Percentiles rank a stretch among this genome's conserved stretches.
These are phyloP conservation scores for Malbranchea zuffiana DNA, from an alignment of 2,329 filamentous ascomycete genomes.

Conservation along the genomic window DNA sequence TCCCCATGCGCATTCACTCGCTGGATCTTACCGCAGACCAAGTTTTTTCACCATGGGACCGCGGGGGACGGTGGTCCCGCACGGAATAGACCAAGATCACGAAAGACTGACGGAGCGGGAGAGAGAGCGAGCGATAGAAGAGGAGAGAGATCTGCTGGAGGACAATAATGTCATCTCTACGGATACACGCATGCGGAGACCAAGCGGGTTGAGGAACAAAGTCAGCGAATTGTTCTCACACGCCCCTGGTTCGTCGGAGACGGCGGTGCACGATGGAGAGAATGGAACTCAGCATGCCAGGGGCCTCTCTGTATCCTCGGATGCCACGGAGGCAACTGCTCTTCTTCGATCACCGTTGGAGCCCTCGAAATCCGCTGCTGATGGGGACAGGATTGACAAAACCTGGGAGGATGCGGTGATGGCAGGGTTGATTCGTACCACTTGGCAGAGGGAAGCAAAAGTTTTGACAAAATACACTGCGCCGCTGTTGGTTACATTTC, in stretches of 20 bases:
- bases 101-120: slow-evolving; percentile 43
- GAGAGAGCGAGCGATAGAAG: slow-evolving; percentile 42
- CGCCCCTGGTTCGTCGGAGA: slow-evolving; percentile 1
- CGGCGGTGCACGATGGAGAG: slow-evolving; percentile 5
- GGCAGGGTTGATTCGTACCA: slow-evolving; percentile 71
- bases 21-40: slow-evolving; percentile 62
- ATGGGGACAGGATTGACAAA: slow-evolving; percentile 48
- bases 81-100: slow-evolving; percentile 25
- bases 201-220: slow-evolving; percentile 20
- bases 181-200: slow-evolving; percentile 30
- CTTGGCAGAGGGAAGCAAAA: slow-evolving; percentile 81
- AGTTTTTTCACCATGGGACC: slow-evolving; percentile 63
- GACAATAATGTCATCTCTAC: slow-evolving; percentile 50
- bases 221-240: slow-evolving; percentile 11
- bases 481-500: slow-evolving; percentile 61
- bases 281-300: slow-evolving; percentile 10
- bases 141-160: slow-evolving; percentile 47
- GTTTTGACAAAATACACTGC: slow-evolving; percentile 62
- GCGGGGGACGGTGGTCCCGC: slow-evolving; percentile 56
- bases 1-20: slow-evolving; percentile 41
- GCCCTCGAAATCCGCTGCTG: slow-evolving; percentile 35
- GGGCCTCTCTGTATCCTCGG: slow-evolving; percentile 8
- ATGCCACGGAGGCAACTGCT: slow-evolving; percentile 39
- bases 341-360: slow-evolving; percentile 38
- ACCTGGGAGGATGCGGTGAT: slow-evolving; percentile 81